phyloP scores from a whole-genome alignment of 257 asterid genomes.

The Jaltomata sinuosa region DNA sequence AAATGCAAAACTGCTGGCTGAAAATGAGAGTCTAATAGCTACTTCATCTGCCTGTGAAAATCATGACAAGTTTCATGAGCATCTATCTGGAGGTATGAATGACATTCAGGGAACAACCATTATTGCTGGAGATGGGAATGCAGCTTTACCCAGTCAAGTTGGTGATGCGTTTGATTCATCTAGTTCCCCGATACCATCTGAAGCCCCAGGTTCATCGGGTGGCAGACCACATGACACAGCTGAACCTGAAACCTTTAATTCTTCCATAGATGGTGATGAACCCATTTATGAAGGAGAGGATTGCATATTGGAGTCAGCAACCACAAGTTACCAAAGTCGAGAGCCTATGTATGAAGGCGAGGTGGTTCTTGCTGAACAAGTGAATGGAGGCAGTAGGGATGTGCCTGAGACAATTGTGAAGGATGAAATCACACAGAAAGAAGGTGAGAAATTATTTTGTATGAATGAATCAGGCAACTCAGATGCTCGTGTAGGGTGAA shows the following conservation, averaged over 20 bases:
- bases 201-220: slow-evolving; percentile 32
- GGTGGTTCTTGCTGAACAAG: slow-evolving; percentile 78
- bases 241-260: slow-evolving; percentile 32
- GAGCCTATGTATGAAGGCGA: slow-evolving; percentile 98
- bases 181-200: slow-evolving; percentile 19
- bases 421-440: slow-evolving; percentile 38
- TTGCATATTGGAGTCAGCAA: slow-evolving; percentile 56
- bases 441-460: slow-evolving; percentile 43
- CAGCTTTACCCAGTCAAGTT: slow-evolving; percentile 18
- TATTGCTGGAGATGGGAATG: slow-evolving; percentile 23
- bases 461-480: background rate
- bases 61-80: too few species aligned
- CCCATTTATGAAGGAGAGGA: slow-evolving; percentile 97
- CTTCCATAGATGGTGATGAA: slow-evolving; percentile 42
- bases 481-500: background rate
- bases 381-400: slow-evolving; percentile 24
- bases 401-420: slow-evolving; percentile 22
- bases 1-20: slow-evolving; percentile 3
- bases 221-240: slow-evolving; percentile 18
- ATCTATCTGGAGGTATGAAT: slow-evolving; percentile 15
- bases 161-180: slow-evolving; percentile 26
- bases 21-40: slow-evolving; percentile 15
- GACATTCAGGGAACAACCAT: slow-evolving; percentile 16
- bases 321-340: slow-evolving; percentile 31
- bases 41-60: slow-evolving; percentile 22